Base-by-base conservation (phyloP, 768 basidiomycete species). In the Pulveroboletus sp. region DNA sequence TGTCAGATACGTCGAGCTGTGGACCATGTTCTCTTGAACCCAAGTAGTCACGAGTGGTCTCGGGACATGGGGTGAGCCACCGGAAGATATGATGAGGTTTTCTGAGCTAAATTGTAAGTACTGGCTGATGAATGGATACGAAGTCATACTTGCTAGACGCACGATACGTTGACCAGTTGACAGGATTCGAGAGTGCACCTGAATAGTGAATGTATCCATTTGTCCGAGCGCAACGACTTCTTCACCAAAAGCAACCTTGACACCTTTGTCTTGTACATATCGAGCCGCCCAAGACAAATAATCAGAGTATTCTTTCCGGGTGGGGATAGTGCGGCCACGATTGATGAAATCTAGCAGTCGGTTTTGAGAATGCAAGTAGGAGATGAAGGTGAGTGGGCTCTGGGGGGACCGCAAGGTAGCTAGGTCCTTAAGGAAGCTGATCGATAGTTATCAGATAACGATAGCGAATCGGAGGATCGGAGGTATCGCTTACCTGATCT, bases 321-420 rank as follows among this genome's bases (percentile, higher is more conserved):
- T 75, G 9, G 79, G 79, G 28, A 75, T 71, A 37, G 71, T 76
- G 12, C 73, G 75, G 2, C 75, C 74, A 28, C 75, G 73, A 58
- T 81, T 80, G 57, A 80, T 79, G 68, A 80, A 81, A 32, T 72
- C 63, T 26, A 75, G 53, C 33, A 81, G 70, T 40, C 79, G 74
- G 42, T 69, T 70, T 49, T 79, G 71, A 43, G 71, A 71, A 50
- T 79, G 74, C 46, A 81, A 67, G 60, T 80, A 81, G 15, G 75
- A 66, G 40, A 80, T 55, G 68, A 80, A 81, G n/a, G 76, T 74
- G 50, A 77, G 71, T 12, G 74, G 72, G 11, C 77, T 80, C 47
- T 71, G 67, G 14, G 79, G 78, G 43, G 71, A 75, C 26, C 79
- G 69, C 18, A 80, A 64, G 1, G 78, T 80, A 6, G 77, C 79